A percentile compares a stretch with the other conserved stretches of the same genome.
These are phyloP conservation scores for Ciborinia camelliae DNA, from an alignment of 2,329 filamentous ascomycete genomes.

Conservation along the genomic window DNA sequence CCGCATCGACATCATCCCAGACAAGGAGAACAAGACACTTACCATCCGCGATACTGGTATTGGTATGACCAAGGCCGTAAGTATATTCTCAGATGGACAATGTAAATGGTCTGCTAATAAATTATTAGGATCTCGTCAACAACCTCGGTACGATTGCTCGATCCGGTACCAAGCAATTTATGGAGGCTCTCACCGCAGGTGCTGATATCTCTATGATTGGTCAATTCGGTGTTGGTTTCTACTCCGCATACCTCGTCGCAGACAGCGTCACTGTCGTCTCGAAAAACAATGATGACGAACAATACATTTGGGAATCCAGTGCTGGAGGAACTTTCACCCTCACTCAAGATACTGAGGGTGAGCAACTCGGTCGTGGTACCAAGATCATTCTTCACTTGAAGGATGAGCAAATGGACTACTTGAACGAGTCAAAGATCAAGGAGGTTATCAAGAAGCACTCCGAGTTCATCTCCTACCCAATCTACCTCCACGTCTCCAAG, in stretches of 20 bases:
- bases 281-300: conserved; percentile 99
- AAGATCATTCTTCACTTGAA: conserved; percentile 99
- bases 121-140: conserved; percentile 88
- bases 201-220: conserved; percentile 99
- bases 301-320: conserved; percentile 98
- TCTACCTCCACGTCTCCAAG: conserved; percentile 99
- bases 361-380: conserved; percentile 88
- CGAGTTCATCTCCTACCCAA: conserved; percentile 99
- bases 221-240: conserved; percentile 99
- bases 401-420: conserved; percentile 98
- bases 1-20: conserved; percentile 96
- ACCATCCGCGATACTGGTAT: conserved; percentile 98
- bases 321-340: conserved; percentile 98
- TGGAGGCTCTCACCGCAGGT: conserved; percentile 97
- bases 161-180: conserved; percentile 99
- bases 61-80: conserved; percentile 99
- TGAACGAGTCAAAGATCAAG: conserved; percentile 99
- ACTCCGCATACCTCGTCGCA: conserved; percentile 98
- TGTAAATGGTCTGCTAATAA: conserved; percentile 39
- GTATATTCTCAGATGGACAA: conserved; percentile 41
- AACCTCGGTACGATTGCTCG: conserved; percentile 99
- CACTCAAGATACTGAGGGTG: conserved; percentile 81
- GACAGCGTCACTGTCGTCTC: conserved; percentile 94
- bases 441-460: conserved; percentile 99
- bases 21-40: conserved; percentile 96